These are phyloP conservation scores for Paulinella micropora DNA, from an alignment of 78 protist genomes.

Conservation along the genomic window DNA sequence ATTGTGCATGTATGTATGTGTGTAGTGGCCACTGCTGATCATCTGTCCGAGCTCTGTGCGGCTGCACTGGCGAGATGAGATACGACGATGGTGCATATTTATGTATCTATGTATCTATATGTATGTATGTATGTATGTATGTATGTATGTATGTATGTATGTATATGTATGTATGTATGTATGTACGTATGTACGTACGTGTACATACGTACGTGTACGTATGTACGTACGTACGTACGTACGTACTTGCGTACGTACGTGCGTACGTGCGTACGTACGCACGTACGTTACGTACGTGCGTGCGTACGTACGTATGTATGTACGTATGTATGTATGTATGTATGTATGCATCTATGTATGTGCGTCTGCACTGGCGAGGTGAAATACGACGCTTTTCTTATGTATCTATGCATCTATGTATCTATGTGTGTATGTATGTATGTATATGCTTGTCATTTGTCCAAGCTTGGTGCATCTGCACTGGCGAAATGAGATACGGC, in stretches of 20 bases:
- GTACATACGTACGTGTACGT: not conserved
- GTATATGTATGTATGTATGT: not conserved
- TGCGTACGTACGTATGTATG: not conserved
- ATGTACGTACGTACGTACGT: not conserved
- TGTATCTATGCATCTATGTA: not conserved
- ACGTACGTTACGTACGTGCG: not conserved
- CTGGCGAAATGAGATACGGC: not conserved
- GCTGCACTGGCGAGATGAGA: not conserved
- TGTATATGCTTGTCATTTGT: not conserved
- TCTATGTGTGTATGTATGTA: not conserved
- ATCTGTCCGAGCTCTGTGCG: not conserved
- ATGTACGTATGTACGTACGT: not conserved
- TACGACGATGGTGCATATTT: not conserved
- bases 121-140: not conserved
- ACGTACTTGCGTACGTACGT: not conserved
- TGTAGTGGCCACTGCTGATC: not conserved
- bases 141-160: not conserved
- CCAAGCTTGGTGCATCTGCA: not conserved
- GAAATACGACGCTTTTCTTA: no score
- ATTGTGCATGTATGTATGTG: not conserved
- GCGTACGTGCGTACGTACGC: not conserved
- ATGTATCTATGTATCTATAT: not conserved
- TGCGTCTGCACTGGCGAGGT: no score
- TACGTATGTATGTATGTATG: not conserved
- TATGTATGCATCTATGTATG: not conserved